These are phyloP conservation scores for Penicillium daleae DNA, from an alignment of 495 filamentous ascomycete genomes.

Conservation along the genomic window DNA sequence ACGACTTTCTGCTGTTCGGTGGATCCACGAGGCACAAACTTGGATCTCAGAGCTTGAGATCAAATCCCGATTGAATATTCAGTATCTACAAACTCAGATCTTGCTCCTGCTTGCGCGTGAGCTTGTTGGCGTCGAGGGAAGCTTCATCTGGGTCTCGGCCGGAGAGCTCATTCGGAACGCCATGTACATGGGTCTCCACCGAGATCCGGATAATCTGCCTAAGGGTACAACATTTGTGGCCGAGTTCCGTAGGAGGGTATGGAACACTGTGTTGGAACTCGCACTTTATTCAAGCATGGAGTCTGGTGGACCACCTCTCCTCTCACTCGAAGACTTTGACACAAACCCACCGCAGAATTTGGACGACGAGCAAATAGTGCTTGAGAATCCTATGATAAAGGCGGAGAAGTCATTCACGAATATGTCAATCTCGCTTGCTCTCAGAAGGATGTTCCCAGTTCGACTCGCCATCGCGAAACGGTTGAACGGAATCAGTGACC, in stretches of 20 bases:
- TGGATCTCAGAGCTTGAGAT: conserved; percentile 56
- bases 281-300: conserved; percentile 54
- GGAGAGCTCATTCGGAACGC: conserved; percentile 59
- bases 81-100: conserved; percentile 51
- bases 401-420: conserved; percentile 46
- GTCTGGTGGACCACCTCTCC: conserved; percentile 53
- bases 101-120: conserved; percentile 54
- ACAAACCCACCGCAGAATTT: conserved; percentile 57
- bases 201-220: conserved; percentile 55
- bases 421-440: conserved; percentile 46
- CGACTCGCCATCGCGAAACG: conserved; percentile 51
- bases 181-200: conserved; percentile 64
- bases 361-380: conserved; percentile 40
- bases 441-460: conserved; percentile 48
- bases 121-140: conserved; percentile 47
- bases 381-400: conserved; percentile 32
- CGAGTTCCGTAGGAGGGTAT: conserved; percentile 64
- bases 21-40: conserved; percentile 55
- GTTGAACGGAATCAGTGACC: conserved; percentile 47
- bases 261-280: conserved; percentile 64
- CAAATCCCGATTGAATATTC: conserved; percentile 50
- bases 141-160: conserved; percentile 59
- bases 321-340: conserved; percentile 57
- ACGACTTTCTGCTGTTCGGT: conserved; percentile 43
- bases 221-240: conserved; percentile 41